Evolutionary conservation across 306 rosid species (phyloP).

Genomic region (Styphnolobium japonicum): DNA sequence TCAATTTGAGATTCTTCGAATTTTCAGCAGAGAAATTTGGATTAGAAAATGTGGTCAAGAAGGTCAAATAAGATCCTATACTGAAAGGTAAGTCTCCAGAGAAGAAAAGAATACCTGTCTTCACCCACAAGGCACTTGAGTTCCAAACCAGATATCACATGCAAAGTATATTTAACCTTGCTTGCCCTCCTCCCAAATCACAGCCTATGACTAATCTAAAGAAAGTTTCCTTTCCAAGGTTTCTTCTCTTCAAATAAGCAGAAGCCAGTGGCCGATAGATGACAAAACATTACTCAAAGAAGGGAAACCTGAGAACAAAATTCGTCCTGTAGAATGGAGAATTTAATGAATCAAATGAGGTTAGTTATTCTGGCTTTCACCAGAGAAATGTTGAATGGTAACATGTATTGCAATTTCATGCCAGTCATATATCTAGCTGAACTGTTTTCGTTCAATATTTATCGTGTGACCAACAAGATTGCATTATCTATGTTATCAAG

Average conservation of each 20-base stretch:
- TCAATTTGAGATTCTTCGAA: constrained; percentile 3
- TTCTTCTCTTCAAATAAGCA: constrained; percentile 47
- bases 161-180: constrained; percentile 61
- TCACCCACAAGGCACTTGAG: constrained; percentile 37
- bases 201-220: constrained; percentile 11
- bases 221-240: constrained; percentile 5
- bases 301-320: constrained; percentile 25
- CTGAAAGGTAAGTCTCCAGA: constrained; percentile 16
- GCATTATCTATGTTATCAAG: background rate
- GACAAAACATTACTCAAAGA: background rate
- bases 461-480: background rate
- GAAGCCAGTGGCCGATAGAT: background rate
- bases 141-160: constrained; percentile 46
- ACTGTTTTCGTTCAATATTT: background rate
- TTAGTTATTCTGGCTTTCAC: constrained; percentile 28
- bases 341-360: constrained; percentile 50
- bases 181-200: constrained; percentile 33
- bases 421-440: background rate
- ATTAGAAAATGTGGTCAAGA: background rate
- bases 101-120: constrained; percentile 60
- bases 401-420: background rate
- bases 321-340: constrained; percentile 33
- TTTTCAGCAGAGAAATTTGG: background rate
- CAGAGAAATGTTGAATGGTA: background rate
- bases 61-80: constrained; percentile 4